Percentiles rank a stretch among this genome's conserved stretches.
Conservation (phyloP, 495 filamentous ascomycete species). For the Geoglossum glabrum region DNA sequence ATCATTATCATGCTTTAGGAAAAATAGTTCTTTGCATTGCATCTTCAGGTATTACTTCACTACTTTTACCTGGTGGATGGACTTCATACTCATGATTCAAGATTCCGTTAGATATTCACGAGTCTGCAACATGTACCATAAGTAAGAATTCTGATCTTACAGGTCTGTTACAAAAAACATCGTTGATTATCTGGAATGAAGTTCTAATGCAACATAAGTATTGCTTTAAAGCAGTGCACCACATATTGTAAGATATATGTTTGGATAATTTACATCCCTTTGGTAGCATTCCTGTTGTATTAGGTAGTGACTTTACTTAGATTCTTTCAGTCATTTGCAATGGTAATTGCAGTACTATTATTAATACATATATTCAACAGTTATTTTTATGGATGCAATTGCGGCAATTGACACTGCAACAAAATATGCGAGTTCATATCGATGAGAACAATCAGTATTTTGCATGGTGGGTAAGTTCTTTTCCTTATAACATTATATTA, state of each 20-base stretch:
- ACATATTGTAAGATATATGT: neutral
- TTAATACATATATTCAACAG: neutral
- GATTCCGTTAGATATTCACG: conserved; percentile 8
- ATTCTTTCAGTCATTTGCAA: neutral
- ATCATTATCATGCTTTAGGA: conserved; percentile 5
- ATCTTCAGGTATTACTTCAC: conserved; percentile 8
- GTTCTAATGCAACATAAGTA: neutral
- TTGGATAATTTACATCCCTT: neutral
- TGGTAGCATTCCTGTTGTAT: neutral
- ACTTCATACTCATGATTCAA: conserved; percentile 8
- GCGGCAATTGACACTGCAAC: neutral
- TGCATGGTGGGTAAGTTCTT: neutral
- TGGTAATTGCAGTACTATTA: neutral
- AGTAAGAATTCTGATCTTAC: neutral
- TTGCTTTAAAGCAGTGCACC: neutral
- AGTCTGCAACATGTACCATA: conserved; percentile 5
- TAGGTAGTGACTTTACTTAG: neutral
- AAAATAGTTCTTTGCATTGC: conserved; percentile 11
- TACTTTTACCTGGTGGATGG: conserved; percentile 5
- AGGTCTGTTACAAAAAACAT: neutral
- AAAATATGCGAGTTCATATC: neutral
- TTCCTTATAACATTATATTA: neutral
- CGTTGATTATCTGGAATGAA: neutral
- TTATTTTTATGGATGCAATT: neutral
- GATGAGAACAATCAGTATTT: neutral